Base-by-base conservation (phyloP, 192 early-diverging fungal genomes). In the Paraglomus brasilianum region DNA sequence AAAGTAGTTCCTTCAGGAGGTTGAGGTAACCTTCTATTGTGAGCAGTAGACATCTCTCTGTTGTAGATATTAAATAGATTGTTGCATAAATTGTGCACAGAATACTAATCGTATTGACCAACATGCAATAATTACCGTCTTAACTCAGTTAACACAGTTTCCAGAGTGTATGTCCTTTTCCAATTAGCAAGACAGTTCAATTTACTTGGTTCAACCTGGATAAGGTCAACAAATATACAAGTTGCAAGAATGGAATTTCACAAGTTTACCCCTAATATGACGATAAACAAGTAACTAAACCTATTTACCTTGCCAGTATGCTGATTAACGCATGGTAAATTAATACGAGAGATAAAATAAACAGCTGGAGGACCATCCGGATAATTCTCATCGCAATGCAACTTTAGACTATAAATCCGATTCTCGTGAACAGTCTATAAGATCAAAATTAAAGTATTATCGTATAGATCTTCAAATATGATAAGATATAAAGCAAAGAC, bases 401-500 rank as follows among this genome's bases (percentile, higher is more conserved):
- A 80, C 75, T 83, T 85, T 38, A 99, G 79, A 60, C 85, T 85
- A 80, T 99, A 98, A 75, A 99, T 95, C 43, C 95, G 87, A 84
- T 95, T 97, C 76, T 99, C 95, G 72, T 95, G 94, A n/a, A 91
- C 86, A 17, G 93, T 89, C 93, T 95, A 78, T 22, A 67, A 49
- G 21, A 30, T 60, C 24, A 24, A 72, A 11, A 49, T 47, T 22
- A 71, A 71, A 48, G 42, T 0, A 41, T 45, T 36, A 66, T 22
- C 49, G 55, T 42, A 42, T 7, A 60, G 44, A 11, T 30, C 8
- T 21, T 63, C 39, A 47, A 47, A 40, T 36, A 10, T 21, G 39
- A 15, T 17, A 46, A 24, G 39, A 9, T n/a, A n/a, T 10, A 1
- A 70, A 43, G 22, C 30, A 66, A 63, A 24, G 42, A 47, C 81